Evolutionary conservation across 331 rosid species (phyloP).

Genomic region (Quercus phellos): DNA sequence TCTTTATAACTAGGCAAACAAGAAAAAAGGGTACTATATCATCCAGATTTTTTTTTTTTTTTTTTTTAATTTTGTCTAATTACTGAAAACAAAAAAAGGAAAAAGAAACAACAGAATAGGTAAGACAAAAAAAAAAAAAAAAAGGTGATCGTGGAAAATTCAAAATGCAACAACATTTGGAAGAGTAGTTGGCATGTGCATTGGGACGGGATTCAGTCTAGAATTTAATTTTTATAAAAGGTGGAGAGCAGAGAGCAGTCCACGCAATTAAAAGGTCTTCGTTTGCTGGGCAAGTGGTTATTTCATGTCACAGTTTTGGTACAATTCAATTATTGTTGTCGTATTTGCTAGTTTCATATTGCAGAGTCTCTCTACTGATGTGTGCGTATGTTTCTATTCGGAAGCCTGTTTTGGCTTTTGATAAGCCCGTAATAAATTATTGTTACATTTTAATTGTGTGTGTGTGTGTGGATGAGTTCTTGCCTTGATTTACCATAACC

Average conservation of each 20-base stretch:
- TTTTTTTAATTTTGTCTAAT: no score
- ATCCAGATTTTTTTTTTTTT: no score
- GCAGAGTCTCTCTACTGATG: background rate
- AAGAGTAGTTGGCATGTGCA: slow-evolving; percentile 32
- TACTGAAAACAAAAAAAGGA: background rate
- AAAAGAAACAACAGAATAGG: background rate
- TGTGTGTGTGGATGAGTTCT: no score
- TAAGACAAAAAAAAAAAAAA: no score
- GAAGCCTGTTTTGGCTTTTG: no score
- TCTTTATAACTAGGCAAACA: no score
- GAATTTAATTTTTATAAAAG: background rate
- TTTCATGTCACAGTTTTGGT: background rate
- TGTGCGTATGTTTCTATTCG: no score
- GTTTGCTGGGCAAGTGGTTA: slow-evolving; percentile 7
- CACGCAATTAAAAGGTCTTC: slow-evolving; percentile 10
- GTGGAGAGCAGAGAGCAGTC: background rate
- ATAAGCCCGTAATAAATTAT: background rate
- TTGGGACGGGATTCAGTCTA: slow-evolving; percentile 14
- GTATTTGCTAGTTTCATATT: background rate
- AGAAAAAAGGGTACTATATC: no score
- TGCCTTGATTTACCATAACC: no score
- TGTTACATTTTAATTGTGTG: no score
- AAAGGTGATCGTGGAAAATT: background rate
- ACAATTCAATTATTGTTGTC: background rate
- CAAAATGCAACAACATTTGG: slow-evolving; percentile 4